A percentile compares a stretch with the other conserved stretches of the same genome.
These are phyloP conservation scores for Aspergillus sojae DNA, from an alignment of 2,329 filamentous ascomycete genomes.

Conservation along the genomic window DNA sequence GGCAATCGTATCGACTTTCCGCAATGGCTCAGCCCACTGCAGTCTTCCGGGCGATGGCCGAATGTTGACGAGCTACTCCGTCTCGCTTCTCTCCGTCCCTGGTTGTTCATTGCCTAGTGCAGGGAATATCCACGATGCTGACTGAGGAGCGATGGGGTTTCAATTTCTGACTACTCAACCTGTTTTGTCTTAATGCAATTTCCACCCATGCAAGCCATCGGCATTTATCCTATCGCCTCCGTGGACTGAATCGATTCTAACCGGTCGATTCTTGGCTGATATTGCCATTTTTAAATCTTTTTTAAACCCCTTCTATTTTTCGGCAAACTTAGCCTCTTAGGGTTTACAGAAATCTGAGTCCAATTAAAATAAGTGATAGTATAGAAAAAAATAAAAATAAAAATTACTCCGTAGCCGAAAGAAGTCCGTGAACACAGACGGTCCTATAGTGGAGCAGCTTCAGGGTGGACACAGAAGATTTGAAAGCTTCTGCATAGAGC, in stretches of 20 bases:
- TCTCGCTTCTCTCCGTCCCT: not conserved
- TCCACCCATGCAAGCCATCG: slow-evolving; percentile 8
- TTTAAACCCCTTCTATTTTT: not conserved
- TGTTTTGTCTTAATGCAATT: not conserved
- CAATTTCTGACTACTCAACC: not conserved
- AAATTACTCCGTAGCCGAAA: not conserved
- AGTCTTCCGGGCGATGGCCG: not conserved
- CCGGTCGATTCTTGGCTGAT: not conserved
- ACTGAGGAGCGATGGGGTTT: not conserved
- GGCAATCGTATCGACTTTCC: not conserved
- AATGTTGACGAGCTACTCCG: not conserved
- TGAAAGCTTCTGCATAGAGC: not conserved
- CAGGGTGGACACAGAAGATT: not conserved
- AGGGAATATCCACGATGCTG: not conserved
- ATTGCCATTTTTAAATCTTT: not conserved
- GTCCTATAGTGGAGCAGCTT: not conserved
- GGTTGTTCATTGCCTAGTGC: not conserved
- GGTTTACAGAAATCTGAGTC: not conserved
- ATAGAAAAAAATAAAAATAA: not conserved
- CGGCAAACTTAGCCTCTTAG: not conserved
- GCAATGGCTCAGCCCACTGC: not conserved
- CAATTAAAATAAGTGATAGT: not conserved
- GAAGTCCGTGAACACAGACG: not conserved
- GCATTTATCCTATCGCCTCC: not conserved
- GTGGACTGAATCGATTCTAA: not conserved